Conservation (phyloP, 306 rosid species). For the Astragalus glycyphyllos region DNA sequence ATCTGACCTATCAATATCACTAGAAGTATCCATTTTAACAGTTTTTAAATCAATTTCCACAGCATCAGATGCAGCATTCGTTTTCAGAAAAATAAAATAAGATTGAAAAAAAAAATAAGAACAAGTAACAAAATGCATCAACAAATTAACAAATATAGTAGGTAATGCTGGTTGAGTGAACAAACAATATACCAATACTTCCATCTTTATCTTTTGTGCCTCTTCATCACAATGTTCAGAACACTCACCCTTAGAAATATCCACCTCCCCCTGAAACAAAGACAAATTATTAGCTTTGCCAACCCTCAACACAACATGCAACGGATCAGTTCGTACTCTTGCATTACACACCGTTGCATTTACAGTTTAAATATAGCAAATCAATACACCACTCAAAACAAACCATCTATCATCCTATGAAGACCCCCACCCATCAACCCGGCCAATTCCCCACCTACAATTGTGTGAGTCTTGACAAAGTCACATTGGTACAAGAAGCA, state of each 20-base stretch:
- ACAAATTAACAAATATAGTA: neutral
- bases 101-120: conserved; percentile 8
- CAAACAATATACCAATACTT: conserved; percentile 42
- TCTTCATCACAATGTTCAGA: conserved; percentile 60
- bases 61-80: conserved; percentile 28
- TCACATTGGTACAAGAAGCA: conserved; percentile 9
- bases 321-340: neutral
- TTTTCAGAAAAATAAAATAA: conserved; percentile 19
- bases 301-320: conserved; percentile 8
- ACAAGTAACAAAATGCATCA: neutral
- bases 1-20: conserved; percentile 37
- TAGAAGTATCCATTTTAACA: conserved; percentile 37
- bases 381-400: conserved; percentile 31
- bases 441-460: neutral
- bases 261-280: conserved; percentile 42
- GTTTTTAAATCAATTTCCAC: conserved; percentile 30
- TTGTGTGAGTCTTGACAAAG: conserved; percentile 11
- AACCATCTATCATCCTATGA: neutral
- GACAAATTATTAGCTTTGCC: neutral
- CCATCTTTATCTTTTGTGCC: conserved; percentile 46
- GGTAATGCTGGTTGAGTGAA: neutral
- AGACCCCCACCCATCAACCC: neutral
- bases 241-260: conserved; percentile 45
- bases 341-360: neutral
- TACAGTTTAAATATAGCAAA: conserved; percentile 6